Evolutionary conservation across 1,284 basidiomycete species (phyloP).

Genomic region (Melampsora larici-populina): DNA sequence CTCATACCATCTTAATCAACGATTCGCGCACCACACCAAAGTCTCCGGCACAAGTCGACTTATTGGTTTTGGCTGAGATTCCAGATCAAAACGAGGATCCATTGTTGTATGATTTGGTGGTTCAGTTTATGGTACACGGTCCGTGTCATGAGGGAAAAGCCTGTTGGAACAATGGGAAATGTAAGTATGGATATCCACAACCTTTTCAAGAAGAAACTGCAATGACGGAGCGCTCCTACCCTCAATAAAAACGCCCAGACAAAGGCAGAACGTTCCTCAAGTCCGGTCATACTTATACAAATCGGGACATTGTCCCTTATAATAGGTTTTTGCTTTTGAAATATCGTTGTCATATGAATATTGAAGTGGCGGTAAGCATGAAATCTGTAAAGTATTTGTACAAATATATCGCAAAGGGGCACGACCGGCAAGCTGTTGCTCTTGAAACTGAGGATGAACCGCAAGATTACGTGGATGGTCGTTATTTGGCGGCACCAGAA

Average conservation of each 20-base stretch:
- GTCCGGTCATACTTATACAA: conserved; percentile 48
- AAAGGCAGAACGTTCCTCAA: conserved; percentile 41
- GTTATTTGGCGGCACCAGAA: conserved; percentile 56
- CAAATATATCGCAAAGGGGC: conserved; percentile 60
- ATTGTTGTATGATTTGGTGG: conserved; percentile 54
- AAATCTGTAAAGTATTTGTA: conserved; percentile 57
- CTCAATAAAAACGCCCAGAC: conserved; percentile 46
- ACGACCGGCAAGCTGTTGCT: conserved; percentile 54
- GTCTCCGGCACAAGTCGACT: conserved; percentile 55
- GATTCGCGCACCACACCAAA: conserved; percentile 51
- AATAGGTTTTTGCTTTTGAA: conserved; percentile 51
- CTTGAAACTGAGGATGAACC: conserved; percentile 53
- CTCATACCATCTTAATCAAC: conserved; percentile 58
- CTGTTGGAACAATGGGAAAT: conserved; percentile 59
- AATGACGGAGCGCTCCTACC: conserved; percentile 56
- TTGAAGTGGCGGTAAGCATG: conserved; percentile 54
- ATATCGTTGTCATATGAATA: no score
- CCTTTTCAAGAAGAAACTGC: conserved; percentile 53
- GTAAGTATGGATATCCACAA: conserved; percentile 58
- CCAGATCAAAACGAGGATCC: conserved; percentile 57
- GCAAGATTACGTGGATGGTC: conserved; percentile 53
- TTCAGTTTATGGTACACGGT: conserved; percentile 58
- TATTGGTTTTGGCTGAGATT: conserved; percentile 55
- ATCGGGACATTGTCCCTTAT: conserved; percentile 56
- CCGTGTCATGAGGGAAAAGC: conserved; percentile 54